Evolutionary conservation across 768 basidiomycete species (phyloP), one percentile per base, ranked within the genome.

Genomic region (Lyophyllum semitale): DNA sequence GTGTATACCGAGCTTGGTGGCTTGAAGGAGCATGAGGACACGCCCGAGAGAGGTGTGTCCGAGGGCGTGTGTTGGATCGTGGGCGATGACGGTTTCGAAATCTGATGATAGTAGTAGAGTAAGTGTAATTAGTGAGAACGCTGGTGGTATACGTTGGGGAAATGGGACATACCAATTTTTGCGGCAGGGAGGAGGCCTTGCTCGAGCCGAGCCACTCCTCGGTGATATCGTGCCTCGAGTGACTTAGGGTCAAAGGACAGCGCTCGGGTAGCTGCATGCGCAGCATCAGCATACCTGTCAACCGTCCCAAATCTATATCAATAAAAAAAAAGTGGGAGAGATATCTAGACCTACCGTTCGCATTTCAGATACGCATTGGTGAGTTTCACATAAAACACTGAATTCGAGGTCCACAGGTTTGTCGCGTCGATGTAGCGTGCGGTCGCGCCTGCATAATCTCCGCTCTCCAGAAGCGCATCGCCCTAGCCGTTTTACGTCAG

Each of bases 361-460:
- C 59, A 37, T 43, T 56, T 53, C 3, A 57, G 5, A 17, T 53
- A 64, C n/a, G 59, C 49, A 17, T 45, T 57, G 0, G 65, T 50
- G 7, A 66, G 61, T 29, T 61, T 64, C 15, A 59, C 15, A 52
- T 66, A 63, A 22, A 45, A 64, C 17, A 49, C 46, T 9, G 63
- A 25, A 27, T 63, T 66, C 18, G 65, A 61, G 4, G 54, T n/a
- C 59, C 61, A 66, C 8, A 62, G 56, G 3, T 57, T 57, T 1
- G 61, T 63, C 27, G 75, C 75, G 48, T 75, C 68, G 4, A 71
- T 54, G 57, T 75, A 77, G 8, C 66, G 66, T 11, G 64, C 56
- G 20, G 63, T 66, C 13, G 75, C 72, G 27, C 66, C 69, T 41
- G 66, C 63, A 58, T 68, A 74, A 23, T 75, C 68, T 9, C 60